phyloP scores from a whole-genome alignment of 176 grass and related monocot species.

The Juncus effusus region DNA sequence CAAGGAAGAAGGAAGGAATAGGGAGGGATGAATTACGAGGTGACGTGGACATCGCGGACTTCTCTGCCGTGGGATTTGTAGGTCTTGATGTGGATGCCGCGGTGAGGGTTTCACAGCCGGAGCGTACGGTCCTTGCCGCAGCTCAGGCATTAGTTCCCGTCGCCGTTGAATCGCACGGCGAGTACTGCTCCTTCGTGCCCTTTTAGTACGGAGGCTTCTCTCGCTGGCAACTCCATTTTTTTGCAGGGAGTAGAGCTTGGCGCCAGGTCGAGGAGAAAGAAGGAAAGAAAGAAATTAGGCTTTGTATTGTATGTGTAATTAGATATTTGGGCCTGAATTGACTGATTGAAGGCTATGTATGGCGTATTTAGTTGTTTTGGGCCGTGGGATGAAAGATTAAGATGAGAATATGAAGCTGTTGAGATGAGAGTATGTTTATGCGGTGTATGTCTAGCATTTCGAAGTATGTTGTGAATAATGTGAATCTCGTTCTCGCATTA shows the following conservation, averaged over 20 bases:
- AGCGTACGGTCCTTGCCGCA: slow-evolving; percentile 93
- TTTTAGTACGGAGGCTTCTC: slow-evolving; percentile 41
- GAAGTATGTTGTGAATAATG: too few relatives aligned
- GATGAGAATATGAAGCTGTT: too few relatives aligned
- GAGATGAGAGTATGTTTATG: too few relatives aligned
- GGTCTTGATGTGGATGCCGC: slow-evolving; percentile 78
- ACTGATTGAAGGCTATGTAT: too few relatives aligned
- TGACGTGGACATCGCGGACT: slow-evolving; percentile 84
- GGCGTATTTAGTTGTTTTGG: too few relatives aligned
- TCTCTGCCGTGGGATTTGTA: slow-evolving; percentile 90
- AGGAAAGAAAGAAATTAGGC: too few relatives aligned
- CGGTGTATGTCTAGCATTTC: too few relatives aligned
- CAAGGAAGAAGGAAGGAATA: neutral
- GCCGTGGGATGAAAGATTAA: too few relatives aligned
- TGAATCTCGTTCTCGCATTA: too few relatives aligned
- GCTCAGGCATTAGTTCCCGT: slow-evolving; percentile 93
- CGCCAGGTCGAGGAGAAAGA: too few relatives aligned
- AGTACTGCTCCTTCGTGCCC: slow-evolving; percentile 89
- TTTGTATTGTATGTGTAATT: slow-evolving; percentile 3
- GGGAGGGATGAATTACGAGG: slow-evolving; percentile 39
- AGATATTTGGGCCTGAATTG: neutral
- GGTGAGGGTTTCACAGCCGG: slow-evolving; percentile 91
- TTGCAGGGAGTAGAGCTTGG: too few relatives aligned
- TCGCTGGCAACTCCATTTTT: slow-evolving; percentile 35
- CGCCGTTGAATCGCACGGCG: slow-evolving; percentile 80